Conservation (phyloP, 495 filamentous ascomycete genomes). For the Sphaerosporella brunnea region DNA sequence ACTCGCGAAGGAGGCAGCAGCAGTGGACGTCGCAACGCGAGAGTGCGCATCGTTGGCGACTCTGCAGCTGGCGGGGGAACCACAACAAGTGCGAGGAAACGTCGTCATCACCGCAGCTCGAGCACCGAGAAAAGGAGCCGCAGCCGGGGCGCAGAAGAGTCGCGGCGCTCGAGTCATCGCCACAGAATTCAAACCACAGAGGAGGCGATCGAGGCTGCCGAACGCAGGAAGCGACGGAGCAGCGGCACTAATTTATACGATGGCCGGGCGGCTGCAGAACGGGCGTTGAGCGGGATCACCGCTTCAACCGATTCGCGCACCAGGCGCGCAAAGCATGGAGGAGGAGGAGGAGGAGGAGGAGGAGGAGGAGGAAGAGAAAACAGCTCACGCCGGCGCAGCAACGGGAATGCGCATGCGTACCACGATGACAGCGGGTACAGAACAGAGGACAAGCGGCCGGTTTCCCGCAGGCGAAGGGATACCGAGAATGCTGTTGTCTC, state of each 20-base stretch:
- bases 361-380: neutral
- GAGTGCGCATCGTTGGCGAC: neutral
- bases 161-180: too few species aligned
- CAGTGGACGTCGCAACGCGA: neutral
- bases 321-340: neutral
- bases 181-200: neutral
- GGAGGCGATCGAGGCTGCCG: neutral
- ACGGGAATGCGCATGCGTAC: neutral
- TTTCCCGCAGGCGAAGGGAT: neutral
- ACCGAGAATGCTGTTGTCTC: neutral
- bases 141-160: too few species aligned
- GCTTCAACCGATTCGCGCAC: neutral
- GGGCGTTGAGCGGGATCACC: neutral
- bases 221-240: neutral
- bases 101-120: neutral
- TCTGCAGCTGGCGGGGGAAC: neutral
- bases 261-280: neutral
- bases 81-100: neutral
- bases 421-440: conserved; percentile 2
- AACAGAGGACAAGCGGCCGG: neutral
- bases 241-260: neutral
- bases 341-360: neutral
- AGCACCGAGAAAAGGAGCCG: neutral
- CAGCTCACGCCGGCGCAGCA: neutral
- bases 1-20: neutral